These are phyloP conservation scores for Alternaria brassicicola DNA, from an alignment of 2,329 filamentous ascomycete species.

Conservation along the genomic window DNA sequence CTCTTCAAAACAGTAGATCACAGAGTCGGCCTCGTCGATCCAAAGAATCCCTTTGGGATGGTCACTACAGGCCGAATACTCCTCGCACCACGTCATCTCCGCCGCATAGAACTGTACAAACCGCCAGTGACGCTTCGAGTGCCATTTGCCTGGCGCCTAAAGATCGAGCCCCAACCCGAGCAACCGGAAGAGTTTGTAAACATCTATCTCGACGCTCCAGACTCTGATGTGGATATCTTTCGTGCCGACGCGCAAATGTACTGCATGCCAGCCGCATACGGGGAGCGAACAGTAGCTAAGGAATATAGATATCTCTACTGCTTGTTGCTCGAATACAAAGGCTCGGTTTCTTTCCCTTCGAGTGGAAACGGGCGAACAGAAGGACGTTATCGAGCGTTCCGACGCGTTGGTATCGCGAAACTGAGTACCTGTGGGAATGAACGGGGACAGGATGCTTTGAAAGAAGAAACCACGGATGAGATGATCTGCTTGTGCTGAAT, in stretches of 20 bases:
- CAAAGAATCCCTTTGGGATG: slow-evolving; percentile 63
- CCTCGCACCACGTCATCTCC: slow-evolving; percentile 6
- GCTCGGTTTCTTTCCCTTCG: neutral
- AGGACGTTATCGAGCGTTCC: neutral
- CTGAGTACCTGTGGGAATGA: neutral
- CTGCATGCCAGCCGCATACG: slow-evolving; percentile 14
- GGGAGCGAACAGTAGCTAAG: neutral
- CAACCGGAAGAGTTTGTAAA: neutral
- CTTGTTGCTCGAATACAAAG: slow-evolving; percentile 6
- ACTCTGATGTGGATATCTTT: slow-evolving; percentile 9
- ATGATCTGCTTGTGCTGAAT: neutral
- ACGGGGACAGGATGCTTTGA: neutral
- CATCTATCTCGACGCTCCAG: slow-evolving; percentile 3
- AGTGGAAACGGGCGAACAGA: neutral
- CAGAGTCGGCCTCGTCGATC: slow-evolving; percentile 71
- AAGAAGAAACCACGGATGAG: neutral
- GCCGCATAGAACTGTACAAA: neutral
- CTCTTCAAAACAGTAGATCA: slow-evolving; percentile 3
- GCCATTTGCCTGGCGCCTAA: neutral
- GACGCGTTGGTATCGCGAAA: slow-evolving; percentile 1
- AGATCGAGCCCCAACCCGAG: neutral
- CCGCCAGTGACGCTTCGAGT: neutral
- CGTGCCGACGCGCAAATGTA: slow-evolving; percentile 2
- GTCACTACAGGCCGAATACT: neutral
- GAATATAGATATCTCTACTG: neutral